Base-by-base conservation (phyloP, 768 basidiomycete genomes). In the Mycena venus region DNA sequence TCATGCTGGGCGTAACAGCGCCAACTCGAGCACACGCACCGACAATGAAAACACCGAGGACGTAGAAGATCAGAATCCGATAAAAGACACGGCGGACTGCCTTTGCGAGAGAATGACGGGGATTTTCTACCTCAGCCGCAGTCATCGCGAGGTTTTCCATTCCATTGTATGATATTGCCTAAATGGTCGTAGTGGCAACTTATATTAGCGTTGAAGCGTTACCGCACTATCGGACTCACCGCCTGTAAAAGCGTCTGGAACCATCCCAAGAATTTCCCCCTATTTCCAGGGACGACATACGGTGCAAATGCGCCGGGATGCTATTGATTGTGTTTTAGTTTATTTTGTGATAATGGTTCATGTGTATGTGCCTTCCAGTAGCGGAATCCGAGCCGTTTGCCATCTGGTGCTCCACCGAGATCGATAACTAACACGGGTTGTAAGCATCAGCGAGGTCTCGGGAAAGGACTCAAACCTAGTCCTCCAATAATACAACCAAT, bases 161-260 rank as follows among this genome's bases (percentile, higher is more conserved):
- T n/a, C 92, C 92, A 73, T 90, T 88, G 82, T 90, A 91, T 1
- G 93, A 91, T 85, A 92, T 94, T 3, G 89, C 47, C 90, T 69
- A n/a, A n/a, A n/a, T n/a, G n/a, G n/a, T n/a, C n/a, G n/a, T n/a
- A 3, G 19, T 10, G n/a, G 2, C 1, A 6, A 21, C 53, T 21
- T 3, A n/a, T 1, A 49, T 4, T 38, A n/a, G n/a, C n/a, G n/a
- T n/a, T n/a, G n/a, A n/a, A n/a, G n/a, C n/a, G n/a, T n/a, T n/a
- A n/a, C n/a, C n/a, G n/a, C n/a, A n/a, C n/a, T n/a, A n/a, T n/a
- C n/a, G 25, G 23, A 77, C 73, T 40, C 63, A 76, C 75, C 68
- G 74, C 38, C 47, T 72, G 65, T 34, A 74, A 19, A 19, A 74
- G 49, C 14, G 59, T 66, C 38, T 72, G 80, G 51, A 68, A 70